Percentiles rank a stretch among this genome's conserved stretches.
Conservation (phyloP, 352 stramenopile species). For the Phytophthora aleatoria region DNA sequence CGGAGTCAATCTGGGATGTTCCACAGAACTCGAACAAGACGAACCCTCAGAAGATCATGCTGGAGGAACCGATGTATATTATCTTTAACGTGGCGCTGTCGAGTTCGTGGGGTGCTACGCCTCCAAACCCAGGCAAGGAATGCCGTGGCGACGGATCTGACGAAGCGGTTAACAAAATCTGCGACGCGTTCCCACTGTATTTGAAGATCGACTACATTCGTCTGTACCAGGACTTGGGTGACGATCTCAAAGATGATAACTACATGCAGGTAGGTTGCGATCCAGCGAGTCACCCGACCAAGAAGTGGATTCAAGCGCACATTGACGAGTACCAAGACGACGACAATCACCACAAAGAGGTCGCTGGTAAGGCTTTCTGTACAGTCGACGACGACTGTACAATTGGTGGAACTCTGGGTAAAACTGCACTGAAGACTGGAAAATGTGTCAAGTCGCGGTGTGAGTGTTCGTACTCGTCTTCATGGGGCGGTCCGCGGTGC, state of each 20-base stretch:
- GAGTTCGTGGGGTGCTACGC: conserved; percentile 42
- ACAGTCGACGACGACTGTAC: conserved; percentile 44
- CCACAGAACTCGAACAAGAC: conserved; percentile 38
- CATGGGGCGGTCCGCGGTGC: conserved; percentile 57
- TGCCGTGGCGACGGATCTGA: conserved; percentile 38
- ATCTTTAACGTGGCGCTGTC: conserved; percentile 62
- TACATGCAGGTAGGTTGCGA: conserved; percentile 46
- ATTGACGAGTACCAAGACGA: conserved; percentile 45
- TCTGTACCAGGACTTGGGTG: conserved; percentile 70
- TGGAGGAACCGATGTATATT: conserved; percentile 58
- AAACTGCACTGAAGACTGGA: conserved; percentile 31
- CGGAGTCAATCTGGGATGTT: conserved; percentile 43
- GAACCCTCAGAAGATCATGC: conserved; percentile 53
- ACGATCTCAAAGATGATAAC: conserved; percentile 29
- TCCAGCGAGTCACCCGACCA: conserved; percentile 43
- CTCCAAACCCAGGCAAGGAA: conserved; percentile 39
- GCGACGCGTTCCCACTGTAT: conserved; percentile 51
- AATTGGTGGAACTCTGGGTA: conserved; percentile 26
- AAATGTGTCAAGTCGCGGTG: conserved; percentile 49
- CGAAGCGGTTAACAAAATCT: conserved; percentile 36
- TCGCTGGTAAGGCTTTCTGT: conserved; percentile 42
- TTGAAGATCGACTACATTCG: conserved; percentile 89
- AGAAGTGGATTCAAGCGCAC: conserved; percentile 45
- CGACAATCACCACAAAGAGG: conserved; percentile 39
- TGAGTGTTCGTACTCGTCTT: conserved; percentile 37